Conservation (phyloP, 805 yeast species). For the Lipomyces oligophaga region DNA sequence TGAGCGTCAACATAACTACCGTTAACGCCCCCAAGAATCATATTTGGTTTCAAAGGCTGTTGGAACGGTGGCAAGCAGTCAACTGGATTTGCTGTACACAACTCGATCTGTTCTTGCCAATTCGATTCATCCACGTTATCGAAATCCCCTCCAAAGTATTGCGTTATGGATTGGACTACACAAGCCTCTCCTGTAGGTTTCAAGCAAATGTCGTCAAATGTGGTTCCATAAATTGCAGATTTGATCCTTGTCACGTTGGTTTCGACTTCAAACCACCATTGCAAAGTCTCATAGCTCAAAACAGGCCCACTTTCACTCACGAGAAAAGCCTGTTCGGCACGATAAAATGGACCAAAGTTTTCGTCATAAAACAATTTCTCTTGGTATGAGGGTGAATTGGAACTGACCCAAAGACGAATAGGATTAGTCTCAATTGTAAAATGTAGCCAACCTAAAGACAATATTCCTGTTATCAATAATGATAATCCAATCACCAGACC, state of each 20-base stretch:
- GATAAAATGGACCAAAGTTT: slow-evolving; percentile 85
- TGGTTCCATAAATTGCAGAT: slow-evolving; percentile 32
- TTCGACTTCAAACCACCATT: slow-evolving; percentile 92
- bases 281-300: slow-evolving; percentile 60
- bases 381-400: slow-evolving; percentile 61
- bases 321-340: slow-evolving; percentile 79
- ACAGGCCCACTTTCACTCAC: slow-evolving; percentile 67
- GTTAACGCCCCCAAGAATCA: slow-evolving; percentile 63
- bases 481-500: slow-evolving; percentile 47
- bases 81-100: slow-evolving; percentile 78
- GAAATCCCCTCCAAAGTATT: slow-evolving; percentile 71
- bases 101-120: slow-evolving; percentile 55
- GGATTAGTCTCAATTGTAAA: slow-evolving; percentile 74
- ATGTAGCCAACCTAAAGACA: slow-evolving; percentile 51
- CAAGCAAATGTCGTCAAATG: slow-evolving; percentile 69
- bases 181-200: slow-evolving; percentile 79
- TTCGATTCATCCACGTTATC: slow-evolving; percentile 45
- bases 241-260: slow-evolving; percentile 43
- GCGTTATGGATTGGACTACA: slow-evolving; percentile 82
- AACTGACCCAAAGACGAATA: slow-evolving; percentile 83
- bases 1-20: slow-evolving; percentile 52
- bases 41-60: slow-evolving; percentile 73
- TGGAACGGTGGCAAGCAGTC: slow-evolving; percentile 85
- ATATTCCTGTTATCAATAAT: slow-evolving; percentile 41
- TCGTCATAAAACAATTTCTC: slow-evolving; percentile 70